Base-by-base conservation (phyloP, 352 stramenopile genomes). In the Globisporangium spinosum region DNA sequence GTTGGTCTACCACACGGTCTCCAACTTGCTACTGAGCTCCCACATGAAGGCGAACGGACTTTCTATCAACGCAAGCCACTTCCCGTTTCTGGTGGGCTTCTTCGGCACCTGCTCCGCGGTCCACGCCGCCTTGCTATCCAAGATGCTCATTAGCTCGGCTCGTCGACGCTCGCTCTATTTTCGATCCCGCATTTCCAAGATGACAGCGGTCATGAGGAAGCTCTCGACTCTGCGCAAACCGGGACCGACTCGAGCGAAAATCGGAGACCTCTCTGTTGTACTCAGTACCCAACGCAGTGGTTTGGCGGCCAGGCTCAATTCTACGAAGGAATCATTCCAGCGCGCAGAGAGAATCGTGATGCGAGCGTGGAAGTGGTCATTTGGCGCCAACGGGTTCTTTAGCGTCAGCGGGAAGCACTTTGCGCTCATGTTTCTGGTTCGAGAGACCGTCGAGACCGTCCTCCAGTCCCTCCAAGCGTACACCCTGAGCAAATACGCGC, bases 401-500 rank as follows among this genome's bases (percentile, higher is more conserved):
- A 54, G 63, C n/a, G 32, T 75, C 62, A 57, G 58, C 0, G 43
- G 66, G 17, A 60, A 59, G 55, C 35, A 71, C 35, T 71, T 71
- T 32, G 27, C 57, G 2, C 13, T 53, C 29, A 8, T 67, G 12
- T 72, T 70, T 25, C 23, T 75, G 5, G 3, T 62, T 3, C 67
- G 67, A 17, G 70, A 76, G 49, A 13, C n/a, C 0, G 8, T 68
- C 20, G 71, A 77, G 22, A 49, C 72, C 20, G 27, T 63, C 0
- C 34, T 62, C 20, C 71, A 77, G 22, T 67, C 64, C 13, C 40
- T 62, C 10, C 71, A 74, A 38, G 68, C 64, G 4, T 70, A 74
- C 57, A 9, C 32, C 0, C 13, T 58, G 10, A 68, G 63, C n/a
- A 15, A 40, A 23, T 63, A 62, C n/a, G 63, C 58, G 4, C 54